Conservation (phyloP, 768 basidiomycete genomes). For the Amanita rimosa region DNA sequence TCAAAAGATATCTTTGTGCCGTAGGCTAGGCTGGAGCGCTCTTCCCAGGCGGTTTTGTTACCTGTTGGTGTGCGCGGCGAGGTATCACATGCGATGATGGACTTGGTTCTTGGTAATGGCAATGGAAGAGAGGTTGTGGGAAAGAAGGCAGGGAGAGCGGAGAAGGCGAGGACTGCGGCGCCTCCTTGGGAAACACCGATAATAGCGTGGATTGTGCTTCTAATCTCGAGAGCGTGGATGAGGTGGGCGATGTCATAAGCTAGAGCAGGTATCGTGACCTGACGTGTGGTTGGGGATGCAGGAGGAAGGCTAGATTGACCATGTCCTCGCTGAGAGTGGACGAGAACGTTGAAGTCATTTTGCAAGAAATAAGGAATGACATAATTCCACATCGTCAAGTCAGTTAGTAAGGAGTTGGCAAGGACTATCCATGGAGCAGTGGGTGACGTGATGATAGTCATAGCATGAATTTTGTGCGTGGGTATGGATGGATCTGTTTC, state of each 20-base stretch:
- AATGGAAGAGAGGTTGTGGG: constrained; percentile 1
- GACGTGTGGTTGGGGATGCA: constrained; percentile 7
- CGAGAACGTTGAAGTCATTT: constrained; percentile 27
- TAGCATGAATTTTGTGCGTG: constrained; percentile 27
- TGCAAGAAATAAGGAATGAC: constrained; percentile 29
- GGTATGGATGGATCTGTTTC: constrained; percentile 12
- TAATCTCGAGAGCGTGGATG: constrained; percentile 22
- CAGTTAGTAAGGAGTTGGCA: constrained; percentile 38
- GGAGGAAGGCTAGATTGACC: constrained; percentile 28
- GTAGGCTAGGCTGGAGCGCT: constrained; percentile 26
- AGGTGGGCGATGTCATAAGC: constrained; percentile 32
- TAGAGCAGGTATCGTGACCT: constrained; percentile 30
- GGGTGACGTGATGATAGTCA: constrained; percentile 26
- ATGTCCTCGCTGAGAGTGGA: constrained; percentile 44
- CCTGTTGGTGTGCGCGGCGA: constrained; percentile 30
- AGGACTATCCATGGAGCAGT: constrained; percentile 41
- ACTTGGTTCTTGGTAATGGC: constrained; percentile 16
- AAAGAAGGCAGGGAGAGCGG: constrained; percentile 21
- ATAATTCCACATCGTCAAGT: constrained; percentile 35
- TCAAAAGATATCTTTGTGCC: constrained; percentile 9
- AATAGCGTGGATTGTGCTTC: constrained; percentile 28
- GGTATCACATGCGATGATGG: constrained; percentile 39
- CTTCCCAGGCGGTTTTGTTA: constrained; percentile 39
- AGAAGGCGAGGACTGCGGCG: constrained; percentile 36
- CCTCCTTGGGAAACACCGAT: constrained; percentile 48